Evolutionary conservation across 2,329 filamentous ascomycete species (phyloP).

Genomic region (Arthrobotrys pseudoclavata): DNA sequence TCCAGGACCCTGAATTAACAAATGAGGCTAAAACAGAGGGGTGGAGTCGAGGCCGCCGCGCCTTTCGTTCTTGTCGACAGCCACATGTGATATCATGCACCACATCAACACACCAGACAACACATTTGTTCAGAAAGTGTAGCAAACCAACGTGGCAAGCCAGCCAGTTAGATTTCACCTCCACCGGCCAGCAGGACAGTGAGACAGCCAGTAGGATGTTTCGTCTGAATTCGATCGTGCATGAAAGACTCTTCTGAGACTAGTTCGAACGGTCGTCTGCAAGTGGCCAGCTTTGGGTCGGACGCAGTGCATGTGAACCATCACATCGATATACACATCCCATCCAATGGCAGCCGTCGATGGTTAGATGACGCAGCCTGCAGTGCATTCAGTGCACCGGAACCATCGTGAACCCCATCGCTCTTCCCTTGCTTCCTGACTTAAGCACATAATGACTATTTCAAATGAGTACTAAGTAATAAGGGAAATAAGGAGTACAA

Average conservation of each 20-base stretch:
- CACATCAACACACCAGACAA: background rate
- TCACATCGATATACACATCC: background rate
- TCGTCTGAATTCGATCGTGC: constrained; percentile 31
- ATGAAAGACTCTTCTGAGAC: background rate
- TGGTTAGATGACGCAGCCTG: constrained; percentile 42
- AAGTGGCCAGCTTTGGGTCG: constrained; percentile 30
- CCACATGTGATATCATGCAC: constrained; percentile 13
- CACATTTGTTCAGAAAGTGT: background rate
- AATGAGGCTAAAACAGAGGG: background rate
- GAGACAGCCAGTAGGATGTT: constrained; percentile 27
- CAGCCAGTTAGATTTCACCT: too few relatives aligned
- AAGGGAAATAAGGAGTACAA: background rate
- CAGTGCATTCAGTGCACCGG: constrained; percentile 7
- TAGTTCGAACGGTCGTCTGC: constrained; percentile 33
- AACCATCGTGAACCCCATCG: constrained; percentile 39
- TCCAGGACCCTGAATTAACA: constrained; percentile 26
- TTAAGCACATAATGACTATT: background rate
- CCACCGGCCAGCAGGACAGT: too few relatives aligned
- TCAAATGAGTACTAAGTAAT: background rate
- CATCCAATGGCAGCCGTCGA: constrained; percentile 25
- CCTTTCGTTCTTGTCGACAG: background rate
- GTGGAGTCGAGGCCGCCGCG: too few relatives aligned
- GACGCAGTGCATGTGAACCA: constrained; percentile 38
- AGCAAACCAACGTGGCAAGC: background rate
- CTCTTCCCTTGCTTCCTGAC: background rate